Evolutionary conservation across 345 rosid species (phyloP).

Genomic region (Linum tenue): DNA sequence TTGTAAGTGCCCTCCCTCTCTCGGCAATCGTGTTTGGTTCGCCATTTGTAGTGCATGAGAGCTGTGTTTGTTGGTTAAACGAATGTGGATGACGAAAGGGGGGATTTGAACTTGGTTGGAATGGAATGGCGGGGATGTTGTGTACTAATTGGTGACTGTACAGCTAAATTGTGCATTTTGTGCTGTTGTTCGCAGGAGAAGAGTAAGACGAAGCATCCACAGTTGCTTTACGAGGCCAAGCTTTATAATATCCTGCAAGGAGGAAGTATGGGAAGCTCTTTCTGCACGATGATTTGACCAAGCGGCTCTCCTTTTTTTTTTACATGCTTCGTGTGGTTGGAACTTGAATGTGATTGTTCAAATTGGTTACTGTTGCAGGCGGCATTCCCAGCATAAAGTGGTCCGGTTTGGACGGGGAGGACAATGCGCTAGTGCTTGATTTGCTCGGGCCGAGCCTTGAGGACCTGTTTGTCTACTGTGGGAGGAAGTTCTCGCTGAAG

Average conservation of each 20-base stretch:
- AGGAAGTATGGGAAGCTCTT: slow-evolving; percentile 46
- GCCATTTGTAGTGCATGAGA: not conserved
- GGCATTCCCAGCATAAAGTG: slow-evolving; percentile 77
- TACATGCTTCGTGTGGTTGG: not conserved
- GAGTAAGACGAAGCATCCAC: slow-evolving; percentile 75
- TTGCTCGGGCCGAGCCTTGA: slow-evolving; percentile 93
- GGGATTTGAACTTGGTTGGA: not conserved
- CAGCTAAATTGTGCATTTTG: not conserved
- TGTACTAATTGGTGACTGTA: not conserved
- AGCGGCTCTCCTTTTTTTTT: not conserved
- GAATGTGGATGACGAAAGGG: not conserved
- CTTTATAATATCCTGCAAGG: slow-evolving; percentile 73
- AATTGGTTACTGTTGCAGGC: slow-evolving; percentile 31
- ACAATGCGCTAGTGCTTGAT: slow-evolving; percentile 70
- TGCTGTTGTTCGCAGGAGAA: slow-evolving; percentile 48
- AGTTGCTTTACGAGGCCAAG: slow-evolving; percentile 81
- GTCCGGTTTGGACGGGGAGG: slow-evolving; percentile 80
- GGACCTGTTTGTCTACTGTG: slow-evolving; percentile 81
- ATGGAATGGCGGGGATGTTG: not conserved
- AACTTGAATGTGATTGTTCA: not conserved
- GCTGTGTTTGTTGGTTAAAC: not conserved
- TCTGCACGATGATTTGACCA: not conserved
- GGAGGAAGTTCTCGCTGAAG: slow-evolving; percentile 79
- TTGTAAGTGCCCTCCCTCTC: slow-evolving; percentile 42
- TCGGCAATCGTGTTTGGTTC: not conserved